Conservation (phyloP, 139 green algal genomes). For the Picochlorum sp. region DNA sequence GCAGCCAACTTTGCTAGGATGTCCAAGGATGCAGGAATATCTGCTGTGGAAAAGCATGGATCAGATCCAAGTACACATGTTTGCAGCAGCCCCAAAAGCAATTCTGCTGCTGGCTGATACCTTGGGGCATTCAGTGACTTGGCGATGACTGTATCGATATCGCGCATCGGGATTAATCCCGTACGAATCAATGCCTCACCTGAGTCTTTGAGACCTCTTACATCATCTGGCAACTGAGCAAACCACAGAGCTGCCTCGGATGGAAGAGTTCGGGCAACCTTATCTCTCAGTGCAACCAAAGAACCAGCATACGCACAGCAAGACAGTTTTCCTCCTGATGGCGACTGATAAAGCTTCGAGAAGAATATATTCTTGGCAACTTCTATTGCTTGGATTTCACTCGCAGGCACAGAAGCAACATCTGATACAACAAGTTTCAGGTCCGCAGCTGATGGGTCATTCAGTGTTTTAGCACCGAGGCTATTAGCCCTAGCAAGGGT, state of each 20-base stretch:
- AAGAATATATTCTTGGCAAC: conserved; percentile 54
- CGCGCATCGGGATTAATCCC: conserved; percentile 61
- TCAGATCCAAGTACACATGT: conserved; percentile 28
- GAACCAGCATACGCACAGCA: conserved; percentile 26
- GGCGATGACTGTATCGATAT: conserved; percentile 73
- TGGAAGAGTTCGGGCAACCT: conserved; percentile 36
- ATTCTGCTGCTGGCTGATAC: conserved; percentile 44
- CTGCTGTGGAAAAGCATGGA: conserved; percentile 27
- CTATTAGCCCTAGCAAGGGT: conserved; percentile 10
- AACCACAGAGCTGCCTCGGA: conserved; percentile 56
- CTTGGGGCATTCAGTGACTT: conserved; percentile 38
- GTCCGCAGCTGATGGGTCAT: conserved; percentile 3
- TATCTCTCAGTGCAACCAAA: conserved; percentile 42
- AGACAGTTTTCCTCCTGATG: conserved; percentile 18
- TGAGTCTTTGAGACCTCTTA: conserved; percentile 12
- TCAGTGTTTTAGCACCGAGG: background rate
- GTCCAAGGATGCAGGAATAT: conserved; percentile 66
- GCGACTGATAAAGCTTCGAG: conserved; percentile 23
- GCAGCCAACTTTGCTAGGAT: conserved; percentile 48
- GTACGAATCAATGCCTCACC: conserved; percentile 65
- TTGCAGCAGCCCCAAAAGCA: conserved; percentile 66
- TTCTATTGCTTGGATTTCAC: conserved; percentile 30
- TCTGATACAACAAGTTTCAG: conserved; percentile 17
- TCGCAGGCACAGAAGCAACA: conserved; percentile 15
- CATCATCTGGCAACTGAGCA: conserved; percentile 54